Percentiles rank a stretch among this genome's conserved stretches.
Evolutionary conservation across 164 flowering plant species (phyloP).

Genomic region (Magnolia changhungtana): DNA sequence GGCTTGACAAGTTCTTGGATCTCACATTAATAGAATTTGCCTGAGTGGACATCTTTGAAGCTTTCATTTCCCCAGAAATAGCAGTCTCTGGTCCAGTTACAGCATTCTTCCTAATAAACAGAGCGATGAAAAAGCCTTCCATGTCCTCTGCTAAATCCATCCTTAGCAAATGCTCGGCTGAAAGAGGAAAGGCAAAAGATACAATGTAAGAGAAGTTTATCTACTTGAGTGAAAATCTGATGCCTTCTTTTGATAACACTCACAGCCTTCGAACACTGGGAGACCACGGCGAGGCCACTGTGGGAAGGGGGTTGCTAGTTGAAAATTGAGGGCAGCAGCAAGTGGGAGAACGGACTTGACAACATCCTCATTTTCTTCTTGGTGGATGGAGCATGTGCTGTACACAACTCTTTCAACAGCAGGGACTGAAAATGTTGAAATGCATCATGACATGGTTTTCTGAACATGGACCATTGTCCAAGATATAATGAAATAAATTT

Average conservation of each 20-base stretch:
- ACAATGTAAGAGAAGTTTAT: neutral
- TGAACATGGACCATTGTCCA: neutral
- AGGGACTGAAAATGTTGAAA: slow-evolving; percentile 24
- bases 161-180: slow-evolving; percentile 70
- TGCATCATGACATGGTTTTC: too few relatives aligned
- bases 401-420: slow-evolving; percentile 36
- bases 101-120: slow-evolving; percentile 44
- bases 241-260: slow-evolving; percentile 25
- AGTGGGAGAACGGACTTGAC: slow-evolving; percentile 64
- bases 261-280: slow-evolving; percentile 79
- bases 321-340: slow-evolving; percentile 66
- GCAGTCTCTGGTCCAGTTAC: neutral
- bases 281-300: slow-evolving; percentile 88
- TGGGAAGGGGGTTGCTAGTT: slow-evolving; percentile 65
- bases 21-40: neutral
- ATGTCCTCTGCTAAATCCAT: slow-evolving; percentile 61
- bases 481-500: neutral
- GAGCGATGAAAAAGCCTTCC: slow-evolving; percentile 91
- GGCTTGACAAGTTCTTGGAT: neutral
- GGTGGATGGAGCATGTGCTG: slow-evolving; percentile 91
- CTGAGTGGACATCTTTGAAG: neutral
- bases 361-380: slow-evolving; percentile 90
- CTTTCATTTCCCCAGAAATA: neutral
- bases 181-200: neutral
- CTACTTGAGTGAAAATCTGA: neutral